Percentiles rank a stretch among this genome's conserved stretches.
phyloP scores from a whole-genome alignment of 192 early-diverging fungal species.

The Bifiguratus adelaidae region DNA sequence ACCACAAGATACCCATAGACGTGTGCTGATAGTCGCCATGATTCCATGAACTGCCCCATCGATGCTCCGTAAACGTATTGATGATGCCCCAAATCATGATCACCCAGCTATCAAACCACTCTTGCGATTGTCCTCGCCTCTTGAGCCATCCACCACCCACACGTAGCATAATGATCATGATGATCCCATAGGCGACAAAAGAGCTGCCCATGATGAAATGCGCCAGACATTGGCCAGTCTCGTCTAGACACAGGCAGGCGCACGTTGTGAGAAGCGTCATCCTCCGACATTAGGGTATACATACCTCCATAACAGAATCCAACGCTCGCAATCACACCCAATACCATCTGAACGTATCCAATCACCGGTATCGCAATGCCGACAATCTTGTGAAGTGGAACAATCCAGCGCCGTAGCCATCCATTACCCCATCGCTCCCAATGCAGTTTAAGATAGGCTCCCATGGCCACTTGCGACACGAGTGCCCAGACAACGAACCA shows the following conservation, averaged over 20 bases:
- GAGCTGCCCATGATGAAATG: constrained; percentile 68
- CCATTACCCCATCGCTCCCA: constrained; percentile 42
- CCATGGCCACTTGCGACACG: constrained; percentile 30
- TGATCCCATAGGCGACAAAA: constrained; percentile 55
- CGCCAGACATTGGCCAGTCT: constrained; percentile 53
- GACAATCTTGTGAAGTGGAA: constrained; percentile 35
- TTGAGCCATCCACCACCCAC: constrained; percentile 47
- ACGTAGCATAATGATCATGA: constrained; percentile 39
- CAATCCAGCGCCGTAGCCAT: constrained; percentile 31
- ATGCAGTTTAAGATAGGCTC: constrained; percentile 50
- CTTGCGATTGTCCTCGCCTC: constrained; percentile 43
- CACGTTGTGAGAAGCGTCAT: background rate
- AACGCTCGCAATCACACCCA: constrained; percentile 49
- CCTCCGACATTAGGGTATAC: background rate
- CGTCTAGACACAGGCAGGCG: constrained; percentile 15
- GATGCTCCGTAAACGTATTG: constrained; percentile 64
- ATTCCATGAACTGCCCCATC: constrained; percentile 41
- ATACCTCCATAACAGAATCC: constrained; percentile 50
- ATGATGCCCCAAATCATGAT: constrained; percentile 57
- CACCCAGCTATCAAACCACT: constrained; percentile 56
- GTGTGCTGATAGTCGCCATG: constrained; percentile 62
- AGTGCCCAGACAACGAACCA: constrained; percentile 46
- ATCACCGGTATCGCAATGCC: constrained; percentile 36
- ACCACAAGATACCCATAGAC: constrained; percentile 58
- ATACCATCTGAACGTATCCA: constrained; percentile 53